Percentiles rank a stretch among this genome's conserved stretches.
These are phyloP conservation scores for Oldenlandia corymbosa DNA, from an alignment of 257 asterid genomes.

Conservation along the genomic window DNA sequence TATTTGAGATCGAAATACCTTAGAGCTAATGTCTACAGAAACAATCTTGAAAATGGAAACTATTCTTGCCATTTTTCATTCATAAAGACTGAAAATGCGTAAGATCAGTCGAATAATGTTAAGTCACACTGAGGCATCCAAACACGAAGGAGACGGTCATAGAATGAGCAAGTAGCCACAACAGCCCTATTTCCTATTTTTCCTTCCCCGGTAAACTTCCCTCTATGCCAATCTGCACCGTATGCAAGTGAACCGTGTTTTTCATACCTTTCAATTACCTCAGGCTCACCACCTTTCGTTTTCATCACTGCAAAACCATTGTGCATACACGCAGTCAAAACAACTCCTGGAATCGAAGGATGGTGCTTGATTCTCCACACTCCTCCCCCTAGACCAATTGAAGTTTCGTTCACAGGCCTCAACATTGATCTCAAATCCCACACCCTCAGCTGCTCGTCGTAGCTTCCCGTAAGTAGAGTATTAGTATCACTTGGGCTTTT, in stretches of 20 bases:
- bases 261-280: slow-evolving; percentile 45
- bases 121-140: slow-evolving; percentile 51
- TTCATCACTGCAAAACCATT: slow-evolving; percentile 74
- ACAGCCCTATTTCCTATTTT: slow-evolving; percentile 32
- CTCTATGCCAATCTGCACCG: slow-evolving; percentile 97
- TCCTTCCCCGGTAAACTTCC: slow-evolving; percentile 23
- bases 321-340: slow-evolving; percentile 87
- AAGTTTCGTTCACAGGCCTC: slow-evolving; percentile 45
- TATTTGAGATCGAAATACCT: no score
- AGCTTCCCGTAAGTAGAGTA: slow-evolving; percentile 69
- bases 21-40: no score
- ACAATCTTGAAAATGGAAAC: no score
- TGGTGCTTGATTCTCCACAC: slow-evolving; percentile 95
- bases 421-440: slow-evolving; percentile 83
- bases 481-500: slow-evolving; percentile 68
- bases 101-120: no score
- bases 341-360: slow-evolving; percentile 47
- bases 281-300: slow-evolving; percentile 30
- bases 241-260: slow-evolving; percentile 83
- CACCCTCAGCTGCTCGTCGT: slow-evolving; percentile 69
- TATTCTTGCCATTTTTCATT: no score
- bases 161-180: slow-evolving; percentile 94
- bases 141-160: slow-evolving; percentile 68
- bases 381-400: slow-evolving; percentile 68
- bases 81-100: no score